These are phyloP conservation scores for Sphaceloma murrayae DNA, from an alignment of 2,329 filamentous ascomycete species.

Conservation along the genomic window DNA sequence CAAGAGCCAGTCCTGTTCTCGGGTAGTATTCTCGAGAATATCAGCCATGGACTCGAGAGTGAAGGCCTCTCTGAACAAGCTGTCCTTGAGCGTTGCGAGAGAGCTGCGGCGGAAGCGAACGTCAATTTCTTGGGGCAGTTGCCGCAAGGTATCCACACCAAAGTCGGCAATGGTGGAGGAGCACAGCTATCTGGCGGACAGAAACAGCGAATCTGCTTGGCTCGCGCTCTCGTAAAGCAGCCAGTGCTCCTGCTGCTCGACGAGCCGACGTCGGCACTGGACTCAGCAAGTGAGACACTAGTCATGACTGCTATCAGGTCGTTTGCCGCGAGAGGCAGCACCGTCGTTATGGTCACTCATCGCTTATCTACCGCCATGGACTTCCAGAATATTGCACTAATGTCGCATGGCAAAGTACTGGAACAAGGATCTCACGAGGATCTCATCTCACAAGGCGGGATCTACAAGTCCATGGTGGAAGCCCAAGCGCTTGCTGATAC, in stretches of 20 bases:
- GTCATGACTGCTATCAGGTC: slow-evolving; percentile 37
- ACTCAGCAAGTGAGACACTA: slow-evolving; percentile 35
- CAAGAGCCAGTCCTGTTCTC: slow-evolving; percentile 40
- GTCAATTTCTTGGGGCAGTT: slow-evolving; percentile 38
- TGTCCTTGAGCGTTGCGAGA: slow-evolving; percentile 23
- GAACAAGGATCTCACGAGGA: slow-evolving; percentile 54
- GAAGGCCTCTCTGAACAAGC: slow-evolving; percentile 22
- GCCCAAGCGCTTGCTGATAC: slow-evolving; percentile 17
- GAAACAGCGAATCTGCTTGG: slow-evolving; percentile 39
- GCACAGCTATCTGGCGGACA: slow-evolving; percentile 38
- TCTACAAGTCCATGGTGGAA: slow-evolving; percentile 18
- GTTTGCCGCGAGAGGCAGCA: slow-evolving; percentile 42
- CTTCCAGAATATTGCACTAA: slow-evolving; percentile 68
- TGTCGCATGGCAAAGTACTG: slow-evolving; percentile 56
- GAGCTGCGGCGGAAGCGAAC: slow-evolving; percentile 31
- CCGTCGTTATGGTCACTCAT: slow-evolving; percentile 64
- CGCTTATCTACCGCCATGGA: slow-evolving; percentile 68
- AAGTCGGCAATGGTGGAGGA: slow-evolving; percentile 33
- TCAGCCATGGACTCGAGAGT: slow-evolving; percentile 31
- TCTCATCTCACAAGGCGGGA: slow-evolving; percentile 28
- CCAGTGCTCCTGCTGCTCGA: slow-evolving; percentile 39
- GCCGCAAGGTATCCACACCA: slow-evolving; percentile 37
- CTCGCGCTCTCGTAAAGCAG: slow-evolving; percentile 37
- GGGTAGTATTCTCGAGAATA: slow-evolving; percentile 38
- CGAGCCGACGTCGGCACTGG: slow-evolving; percentile 39